Base-by-base conservation (phyloP, 352 stramenopile genomes). In the Phytophthora meadii region DNA sequence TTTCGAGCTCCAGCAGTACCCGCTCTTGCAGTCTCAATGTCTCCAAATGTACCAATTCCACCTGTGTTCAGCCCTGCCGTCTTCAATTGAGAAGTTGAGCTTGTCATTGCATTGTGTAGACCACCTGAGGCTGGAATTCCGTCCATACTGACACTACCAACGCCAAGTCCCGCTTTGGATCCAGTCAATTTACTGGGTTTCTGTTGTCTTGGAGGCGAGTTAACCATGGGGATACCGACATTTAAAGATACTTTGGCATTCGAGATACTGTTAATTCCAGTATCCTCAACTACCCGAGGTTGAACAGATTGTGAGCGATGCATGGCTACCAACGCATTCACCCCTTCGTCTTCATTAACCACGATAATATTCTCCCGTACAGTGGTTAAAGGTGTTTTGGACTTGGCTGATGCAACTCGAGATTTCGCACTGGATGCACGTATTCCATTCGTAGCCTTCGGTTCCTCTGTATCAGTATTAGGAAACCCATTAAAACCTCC, bases 341-440 rank as follows among this genome's bases (percentile, higher is more conserved):
- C 60, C 0, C 24, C 42, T 36, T n/a, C 46, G 17, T 64, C 48
- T 4, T 61, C 48, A 51, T 63, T 44, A 5, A 19, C 17, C n/a
- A 10, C 14, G 25, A 34, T 48, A 8, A 24, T 24, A 27, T 45
- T 48, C 37, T 65, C 65, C 10, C 48, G 58, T 9, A 74, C 30
- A 32, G 24, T 64, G 0, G 19, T 48, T 17, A 70, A 34, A 12
- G 50, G 27, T 3, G 41, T 63, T 14, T 19, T 42, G 3, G 36
- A 24, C 24, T 62, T 74, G 3, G 54, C 61, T 1, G 61, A 74
- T 25, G 53, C 12, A 11, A 19, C 30, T 10, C 66, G 61, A 47
- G 66, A 74, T 50, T 70, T 74, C 9, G 66, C 61, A 17, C 61
- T 74, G 15, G 54, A 58, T 14, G 8, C 61, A 47, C 65, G 49